Evolutionary conservation across 768 basidiomycete genomes (phyloP).

Genomic region (Phlebiopsis gigantea): DNA sequence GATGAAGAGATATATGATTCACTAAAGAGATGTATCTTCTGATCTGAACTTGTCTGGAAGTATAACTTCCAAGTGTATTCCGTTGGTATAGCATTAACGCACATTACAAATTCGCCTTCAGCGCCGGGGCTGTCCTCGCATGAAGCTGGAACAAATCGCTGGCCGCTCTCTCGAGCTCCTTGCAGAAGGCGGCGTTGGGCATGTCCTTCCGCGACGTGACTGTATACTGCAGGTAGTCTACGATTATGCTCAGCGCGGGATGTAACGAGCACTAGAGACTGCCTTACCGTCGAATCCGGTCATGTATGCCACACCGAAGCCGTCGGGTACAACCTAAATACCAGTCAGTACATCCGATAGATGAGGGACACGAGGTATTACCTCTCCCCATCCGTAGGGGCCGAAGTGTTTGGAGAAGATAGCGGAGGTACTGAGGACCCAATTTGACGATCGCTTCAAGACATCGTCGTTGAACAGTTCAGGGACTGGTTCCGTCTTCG

Average conservation of each 20-base stretch:
- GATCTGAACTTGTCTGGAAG: no score
- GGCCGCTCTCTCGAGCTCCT: conserved; percentile 60
- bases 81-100: no score
- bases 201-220: conserved; percentile 83
- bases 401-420: conserved; percentile 82
- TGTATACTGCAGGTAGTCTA: conserved; percentile 81
- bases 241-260: background rate
- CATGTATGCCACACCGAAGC: conserved; percentile 93
- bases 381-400: conserved; percentile 93
- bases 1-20: no score
- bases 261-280: background rate
- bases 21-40: no score
- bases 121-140: background rate
- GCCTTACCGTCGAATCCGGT: conserved; percentile 45
- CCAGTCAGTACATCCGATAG: background rate
- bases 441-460: conserved; percentile 64
- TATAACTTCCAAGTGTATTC: no score
- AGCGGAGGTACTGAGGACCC: conserved; percentile 89
- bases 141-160: conserved; percentile 65
- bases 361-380: no score
- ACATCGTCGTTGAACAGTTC: conserved; percentile 70
- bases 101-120: background rate
- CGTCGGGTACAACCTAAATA: conserved; percentile 83
- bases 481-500: conserved; percentile 53
- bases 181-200: conserved; percentile 70